A percentile compares a stretch with the other conserved stretches of the same genome.
Evolutionary conservation across 805 yeast species (phyloP).

Genomic region (Candida krabiensis): DNA sequence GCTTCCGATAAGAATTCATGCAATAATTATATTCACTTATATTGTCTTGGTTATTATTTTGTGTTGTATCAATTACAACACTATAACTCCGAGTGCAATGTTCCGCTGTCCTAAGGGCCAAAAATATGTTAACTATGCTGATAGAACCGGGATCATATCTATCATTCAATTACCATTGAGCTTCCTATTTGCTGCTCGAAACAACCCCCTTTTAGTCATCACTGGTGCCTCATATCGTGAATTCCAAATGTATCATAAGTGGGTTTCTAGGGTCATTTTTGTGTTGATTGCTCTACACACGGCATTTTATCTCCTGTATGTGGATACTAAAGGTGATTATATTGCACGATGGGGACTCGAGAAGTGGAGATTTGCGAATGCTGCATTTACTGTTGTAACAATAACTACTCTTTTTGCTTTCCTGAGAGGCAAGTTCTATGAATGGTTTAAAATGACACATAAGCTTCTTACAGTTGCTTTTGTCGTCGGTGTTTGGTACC

Average conservation of each 20-base stretch:
- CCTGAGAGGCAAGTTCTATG: constrained; percentile 41
- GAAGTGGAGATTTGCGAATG: constrained; percentile 47
- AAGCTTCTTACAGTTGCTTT: constrained; percentile 41
- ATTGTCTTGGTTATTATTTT: constrained; percentile 25
- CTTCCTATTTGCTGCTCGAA: constrained; percentile 36
- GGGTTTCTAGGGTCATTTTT: constrained; percentile 43
- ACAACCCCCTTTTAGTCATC: constrained; percentile 30
- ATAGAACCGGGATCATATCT: constrained; percentile 48
- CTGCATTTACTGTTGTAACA: constrained; percentile 32
- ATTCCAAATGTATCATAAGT: constrained; percentile 37
- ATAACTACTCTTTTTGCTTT: constrained; percentile 32
- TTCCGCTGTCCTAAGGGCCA: constrained; percentile 32
- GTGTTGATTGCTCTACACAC: constrained; percentile 40
- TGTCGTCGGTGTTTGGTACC: constrained; percentile 46
- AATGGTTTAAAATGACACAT: constrained; percentile 46
- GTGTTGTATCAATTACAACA: constrained; percentile 30
- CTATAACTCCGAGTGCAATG: constrained; percentile 30
- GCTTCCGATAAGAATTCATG: constrained; percentile 36
- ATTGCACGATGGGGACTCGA: constrained; percentile 36
- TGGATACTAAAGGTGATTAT: constrained; percentile 36
- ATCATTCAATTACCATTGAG: constrained; percentile 37
- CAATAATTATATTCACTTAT: constrained; percentile 29
- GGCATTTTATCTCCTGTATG: constrained; percentile 37
- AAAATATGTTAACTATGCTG: constrained; percentile 36
- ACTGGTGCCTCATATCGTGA: constrained; percentile 38